Evolutionary conservation across 208 protist genomes (phyloP).

Genomic region (Borovskyia barvae): DNA sequence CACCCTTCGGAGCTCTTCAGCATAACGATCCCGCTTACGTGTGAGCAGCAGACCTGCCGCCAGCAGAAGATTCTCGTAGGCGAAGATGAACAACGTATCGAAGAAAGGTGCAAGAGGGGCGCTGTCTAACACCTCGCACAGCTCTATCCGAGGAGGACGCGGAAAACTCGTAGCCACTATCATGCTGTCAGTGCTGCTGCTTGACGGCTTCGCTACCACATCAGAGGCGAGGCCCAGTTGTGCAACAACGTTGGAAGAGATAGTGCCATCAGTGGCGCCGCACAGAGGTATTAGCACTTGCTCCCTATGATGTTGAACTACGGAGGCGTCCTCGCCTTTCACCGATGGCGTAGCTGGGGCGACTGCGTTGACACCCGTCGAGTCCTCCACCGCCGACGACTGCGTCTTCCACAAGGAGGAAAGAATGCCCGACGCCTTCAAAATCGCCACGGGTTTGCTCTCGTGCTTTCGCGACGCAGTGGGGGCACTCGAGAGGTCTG

Average conservation of each 20-base stretch:
- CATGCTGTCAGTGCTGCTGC: not conserved
- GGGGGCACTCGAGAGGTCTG: too few relatives aligned
- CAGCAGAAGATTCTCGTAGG: constrained; percentile 73
- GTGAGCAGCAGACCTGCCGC: constrained; percentile 32
- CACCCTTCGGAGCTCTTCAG: constrained; percentile 31
- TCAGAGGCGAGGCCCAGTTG: constrained; percentile 18
- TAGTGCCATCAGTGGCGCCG: constrained; percentile 29
- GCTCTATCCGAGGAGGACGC: constrained; percentile 13
- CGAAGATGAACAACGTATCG: constrained; percentile 23
- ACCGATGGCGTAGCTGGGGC: too few relatives aligned
- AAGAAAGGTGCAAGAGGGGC: constrained; percentile 27
- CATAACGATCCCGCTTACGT: constrained; percentile 2
- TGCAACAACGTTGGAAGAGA: constrained; percentile 16
- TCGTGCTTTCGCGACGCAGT: too few relatives aligned
- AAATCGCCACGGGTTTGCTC: too few relatives aligned
- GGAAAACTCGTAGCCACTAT: not conserved
- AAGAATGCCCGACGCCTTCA: too few relatives aligned
- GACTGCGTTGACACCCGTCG: too few relatives aligned
- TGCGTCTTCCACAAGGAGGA: constrained; percentile 8
- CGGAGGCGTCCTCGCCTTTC: too few relatives aligned
- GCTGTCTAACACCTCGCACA: constrained; percentile 46
- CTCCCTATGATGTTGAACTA: too few relatives aligned
- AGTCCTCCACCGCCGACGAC: not conserved
- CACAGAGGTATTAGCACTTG: constrained; percentile 27
- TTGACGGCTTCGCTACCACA: constrained; percentile 1